phyloP scores from a whole-genome alignment of 495 filamentous ascomycete species.

The Cairneyella variabilis region DNA sequence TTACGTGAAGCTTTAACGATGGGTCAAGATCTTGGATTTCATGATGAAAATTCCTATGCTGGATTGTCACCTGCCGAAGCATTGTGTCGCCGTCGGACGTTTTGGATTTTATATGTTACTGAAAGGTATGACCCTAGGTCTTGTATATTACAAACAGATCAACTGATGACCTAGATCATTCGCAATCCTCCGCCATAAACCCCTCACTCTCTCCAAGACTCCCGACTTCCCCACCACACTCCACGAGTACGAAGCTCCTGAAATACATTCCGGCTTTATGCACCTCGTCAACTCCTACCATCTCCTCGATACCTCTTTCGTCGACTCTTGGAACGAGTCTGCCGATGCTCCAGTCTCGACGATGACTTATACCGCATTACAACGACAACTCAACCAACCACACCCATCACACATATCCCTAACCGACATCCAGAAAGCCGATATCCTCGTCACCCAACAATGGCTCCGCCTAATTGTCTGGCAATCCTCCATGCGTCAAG shows the following conservation, averaged over 20 bases:
- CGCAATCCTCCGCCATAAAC: slow-evolving; percentile 48
- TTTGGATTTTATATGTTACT: slow-evolving; percentile 62
- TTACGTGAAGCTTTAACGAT: slow-evolving; percentile 59
- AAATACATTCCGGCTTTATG: slow-evolving; percentile 48
- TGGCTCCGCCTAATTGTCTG: slow-evolving; percentile 61
- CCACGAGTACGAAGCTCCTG: slow-evolving; percentile 43
- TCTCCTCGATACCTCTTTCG: slow-evolving; percentile 32
- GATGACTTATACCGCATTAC: slow-evolving; percentile 18
- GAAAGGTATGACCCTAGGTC: slow-evolving; percentile 35
- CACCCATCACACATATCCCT: slow-evolving; percentile 33
- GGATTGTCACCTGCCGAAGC: slow-evolving; percentile 41
- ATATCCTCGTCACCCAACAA: slow-evolving; percentile 58
- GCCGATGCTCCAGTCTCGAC: slow-evolving; percentile 19
- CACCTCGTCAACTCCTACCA: slow-evolving; percentile 48
- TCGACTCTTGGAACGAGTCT: slow-evolving; percentile 33
- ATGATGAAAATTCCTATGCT: slow-evolving; percentile 51
- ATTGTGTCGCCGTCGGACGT: slow-evolving; percentile 52
- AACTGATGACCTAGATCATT: too few species aligned
- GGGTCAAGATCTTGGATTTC: slow-evolving; percentile 54
- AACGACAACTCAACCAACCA: slow-evolving; percentile 36
- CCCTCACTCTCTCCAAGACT: slow-evolving; percentile 48
- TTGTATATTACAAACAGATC: too few species aligned
- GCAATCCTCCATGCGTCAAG: slow-evolving; percentile 54
- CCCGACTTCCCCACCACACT: slow-evolving; percentile 39
- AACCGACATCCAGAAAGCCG: slow-evolving; percentile 54